Evolutionary conservation across 2,329 filamentous ascomycete species (phyloP).

Genomic region (Metarhizium anisopliae): DNA sequence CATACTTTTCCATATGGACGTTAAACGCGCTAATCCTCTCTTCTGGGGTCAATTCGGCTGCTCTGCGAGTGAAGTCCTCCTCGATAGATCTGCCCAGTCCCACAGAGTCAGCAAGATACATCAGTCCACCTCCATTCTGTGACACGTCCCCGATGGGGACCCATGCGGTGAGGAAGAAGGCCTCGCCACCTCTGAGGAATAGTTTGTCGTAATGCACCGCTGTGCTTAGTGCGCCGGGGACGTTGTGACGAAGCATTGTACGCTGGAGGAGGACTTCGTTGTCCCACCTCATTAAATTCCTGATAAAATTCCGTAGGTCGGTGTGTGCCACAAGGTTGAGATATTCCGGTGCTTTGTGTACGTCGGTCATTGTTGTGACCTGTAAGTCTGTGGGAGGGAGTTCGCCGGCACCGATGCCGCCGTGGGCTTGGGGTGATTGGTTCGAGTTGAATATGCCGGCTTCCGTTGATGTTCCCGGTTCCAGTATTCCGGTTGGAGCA

Average conservation of each 20-base stretch:
- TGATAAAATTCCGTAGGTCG: constrained; percentile 1
- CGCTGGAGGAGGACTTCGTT: not conserved
- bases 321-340: constrained; percentile 1
- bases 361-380: constrained; percentile 1
- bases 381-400: not conserved
- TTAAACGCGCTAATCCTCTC: constrained; percentile 43
- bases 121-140: constrained; percentile 33
- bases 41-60: constrained; percentile 38
- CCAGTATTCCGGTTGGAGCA: constrained; percentile 2
- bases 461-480: constrained; percentile 1
- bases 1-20: constrained; percentile 46
- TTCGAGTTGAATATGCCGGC: constrained; percentile 3
- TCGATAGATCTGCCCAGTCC: constrained; percentile 19
- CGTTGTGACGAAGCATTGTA: constrained; percentile 28
- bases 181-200: constrained; percentile 42
- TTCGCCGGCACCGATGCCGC: constrained; percentile 2
- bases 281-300: constrained; percentile 16
- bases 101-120: not conserved
- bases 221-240: constrained; percentile 20
- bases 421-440: not conserved
- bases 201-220: constrained; percentile 51
- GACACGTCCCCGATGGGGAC: constrained; percentile 35
- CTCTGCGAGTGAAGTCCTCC: constrained; percentile 31
- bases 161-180: constrained; percentile 45
- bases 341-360: constrained; percentile 5